Base-by-base conservation (phyloP, 305 asterid genomes). In the Fraxinus platypoda region DNA sequence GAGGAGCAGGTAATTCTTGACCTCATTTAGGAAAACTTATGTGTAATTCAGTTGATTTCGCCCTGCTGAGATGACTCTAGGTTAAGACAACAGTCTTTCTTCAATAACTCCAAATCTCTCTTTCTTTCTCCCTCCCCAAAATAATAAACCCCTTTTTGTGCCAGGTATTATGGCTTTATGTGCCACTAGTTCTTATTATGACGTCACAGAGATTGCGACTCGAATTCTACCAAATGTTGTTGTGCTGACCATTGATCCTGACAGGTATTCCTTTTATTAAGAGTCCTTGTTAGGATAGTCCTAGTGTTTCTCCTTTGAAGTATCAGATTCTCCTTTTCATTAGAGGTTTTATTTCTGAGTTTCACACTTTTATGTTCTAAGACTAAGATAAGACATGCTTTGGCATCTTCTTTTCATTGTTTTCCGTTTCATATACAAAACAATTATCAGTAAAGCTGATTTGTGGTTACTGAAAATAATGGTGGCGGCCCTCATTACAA, bases 121-220 rank as follows among this genome's bases (percentile, higher is more conserved):
- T 43, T 81, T 75, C 6, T 15, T 2, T 54, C 83, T 19, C 11
- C 49, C 0, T 3, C 19, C 33, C 83, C 38, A n/a, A 2, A 66
- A 59, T 83, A 83, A 62, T 83, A 49, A 77, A 77, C 82, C 80
- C 72, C 59, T 43, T 41, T 49, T 77, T 74, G n/a, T 89, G 80
- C 78, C 91, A 96, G 99, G 98, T 89, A 84, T 96, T 83, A 96
- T 93, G 99, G 98, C 99, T 70, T 86, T 96, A 85, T 87, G 91
- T 85, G 99, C 99, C 86, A 96, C 99, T 84, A 91, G 95, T 87
- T 89, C 98, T 87, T 94, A 90, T 78, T 97, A 97, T 82, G 99
- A 97, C 37, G 90, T 89, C 85, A 87, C 95, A 77, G 99, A 97
- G 90, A 97, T 97, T 82, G 99, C 98, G 23, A 93, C 97, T 84